Evolutionary conservation across 2,329 filamentous ascomycete genomes (phyloP), one percentile per base, ranked within the genome.

Genomic region (Fusarium sp.): DNA sequence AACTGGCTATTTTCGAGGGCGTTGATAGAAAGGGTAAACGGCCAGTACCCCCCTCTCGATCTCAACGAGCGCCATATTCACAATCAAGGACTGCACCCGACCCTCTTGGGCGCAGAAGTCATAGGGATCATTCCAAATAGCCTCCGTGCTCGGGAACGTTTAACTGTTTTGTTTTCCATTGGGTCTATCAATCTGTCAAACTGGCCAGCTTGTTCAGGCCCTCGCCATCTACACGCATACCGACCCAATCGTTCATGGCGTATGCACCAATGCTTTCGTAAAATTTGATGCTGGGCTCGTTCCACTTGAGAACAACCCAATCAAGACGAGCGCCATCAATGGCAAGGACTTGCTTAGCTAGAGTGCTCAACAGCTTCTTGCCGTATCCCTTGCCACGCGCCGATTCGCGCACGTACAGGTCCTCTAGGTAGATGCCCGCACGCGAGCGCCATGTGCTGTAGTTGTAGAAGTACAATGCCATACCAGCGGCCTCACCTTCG

Each of bases 391-490:
- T 89, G 39, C 91, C 91, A 8, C 96, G 87, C 77, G 93, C 91
- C 50, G 85, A 84, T 2, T 90, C 88, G 76, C 90, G 87, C 45
- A 99, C 94, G 79, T 92, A 98, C n/a, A 98, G 85, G 80, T 98
- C 96, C 82, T 98, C 96, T 42, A 98, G 91, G 82, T 97, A 98
- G 79, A 99, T 93, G 6, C 96, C 96, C 1, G 95, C 90, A 51
- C 89, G 89, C n/a, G 93, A 90, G 14, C 93, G 90, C 96, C 96
- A 98, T 1, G 96, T 98, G 79, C 92, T 94, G 84, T 98, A 98
- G 84, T 96, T 98, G 87, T 96, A 95, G 82, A 97, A 98, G 85
- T 95, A 98, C 45, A 98, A 84, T 3, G 95, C 95, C 89, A 98
- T 94, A 54, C 93, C 94, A 1, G 90, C 93, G 1, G 82, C 81